Conservation (phyloP, 2,329 filamentous ascomycete genomes). For the Scedosporium boydii region DNA sequence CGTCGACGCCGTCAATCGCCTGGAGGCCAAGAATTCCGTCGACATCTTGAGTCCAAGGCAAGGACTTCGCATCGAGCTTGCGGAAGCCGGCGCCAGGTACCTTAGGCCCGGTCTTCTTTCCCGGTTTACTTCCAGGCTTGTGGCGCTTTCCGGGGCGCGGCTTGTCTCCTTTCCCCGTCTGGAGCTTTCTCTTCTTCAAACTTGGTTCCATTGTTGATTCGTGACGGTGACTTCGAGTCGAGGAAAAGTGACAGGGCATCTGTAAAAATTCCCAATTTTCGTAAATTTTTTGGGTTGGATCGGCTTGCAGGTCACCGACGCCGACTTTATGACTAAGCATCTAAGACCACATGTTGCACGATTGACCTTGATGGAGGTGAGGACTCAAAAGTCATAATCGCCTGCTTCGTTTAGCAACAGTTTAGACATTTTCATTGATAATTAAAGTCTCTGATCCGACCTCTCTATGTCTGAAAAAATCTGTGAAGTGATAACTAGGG, state of each 20-base stretch:
- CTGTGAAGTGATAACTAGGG: too few relatives aligned
- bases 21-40: conserved; percentile 90
- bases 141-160: conserved; percentile 1
- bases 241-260: neutral
- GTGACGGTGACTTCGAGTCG: neutral
- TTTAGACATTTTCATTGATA: too few relatives aligned
- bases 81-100: conserved; percentile 9
- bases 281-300: neutral
- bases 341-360: neutral
- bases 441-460: too few relatives aligned
- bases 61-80: conserved; percentile 33
- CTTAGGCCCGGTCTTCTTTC: neutral
- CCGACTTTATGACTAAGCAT: conserved; percentile 1
- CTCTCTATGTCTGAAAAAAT: too few relatives aligned
- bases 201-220: neutral
- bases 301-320: neutral
- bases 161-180: neutral
- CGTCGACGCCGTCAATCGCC: conserved; percentile 82
- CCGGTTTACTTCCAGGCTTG: neutral
- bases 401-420: too few relatives aligned
- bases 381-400: too few relatives aligned
- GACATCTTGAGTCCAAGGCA: conserved; percentile 66
- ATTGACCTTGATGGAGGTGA: too few relatives aligned
- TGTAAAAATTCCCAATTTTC: neutral
- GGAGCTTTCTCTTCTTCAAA: conserved; percentile 5